Evolutionary conservation across 768 basidiomycete genomes (phyloP).

Genomic region (Rhodotorula paludigena): DNA sequence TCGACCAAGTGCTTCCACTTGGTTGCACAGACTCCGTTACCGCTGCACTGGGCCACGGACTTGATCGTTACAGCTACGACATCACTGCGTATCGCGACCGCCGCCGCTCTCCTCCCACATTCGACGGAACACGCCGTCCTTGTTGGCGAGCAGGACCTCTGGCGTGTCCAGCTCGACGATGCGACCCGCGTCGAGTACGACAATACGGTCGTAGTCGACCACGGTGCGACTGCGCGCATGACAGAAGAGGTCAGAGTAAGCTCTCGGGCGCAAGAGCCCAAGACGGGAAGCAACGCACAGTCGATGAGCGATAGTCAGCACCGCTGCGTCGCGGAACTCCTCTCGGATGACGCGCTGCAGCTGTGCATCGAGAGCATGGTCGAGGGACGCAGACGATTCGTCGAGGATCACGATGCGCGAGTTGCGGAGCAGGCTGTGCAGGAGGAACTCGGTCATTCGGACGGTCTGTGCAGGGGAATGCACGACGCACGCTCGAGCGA

Average conservation of each 20-base stretch:
- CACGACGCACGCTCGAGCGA: slow-evolving; percentile 48
- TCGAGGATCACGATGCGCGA: slow-evolving; percentile 50
- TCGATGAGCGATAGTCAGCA: slow-evolving; percentile 55
- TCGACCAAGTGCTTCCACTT: no score
- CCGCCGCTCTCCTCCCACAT: slow-evolving; percentile 8
- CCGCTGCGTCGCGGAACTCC: slow-evolving; percentile 45
- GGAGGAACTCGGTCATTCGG: background rate
- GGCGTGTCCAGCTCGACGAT: slow-evolving; percentile 55
- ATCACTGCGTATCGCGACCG: no score
- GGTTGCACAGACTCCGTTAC: no score
- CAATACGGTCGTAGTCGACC: slow-evolving; percentile 19
- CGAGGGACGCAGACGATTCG: slow-evolving; percentile 48
- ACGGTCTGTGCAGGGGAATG: slow-evolving; percentile 30
- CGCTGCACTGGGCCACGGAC: no score
- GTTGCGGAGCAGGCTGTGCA: slow-evolving; percentile 42
- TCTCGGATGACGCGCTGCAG: slow-evolving; percentile 48
- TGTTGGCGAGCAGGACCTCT: slow-evolving; percentile 53
- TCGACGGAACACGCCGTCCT: slow-evolving; percentile 40
- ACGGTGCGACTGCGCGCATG: slow-evolving; percentile 10
- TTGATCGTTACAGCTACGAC: no score
- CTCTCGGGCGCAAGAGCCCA: no score
- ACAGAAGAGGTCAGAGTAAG: no score
- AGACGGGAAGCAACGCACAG: slow-evolving; percentile 5
- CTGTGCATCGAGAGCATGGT: slow-evolving; percentile 44
- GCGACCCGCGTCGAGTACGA: slow-evolving; percentile 26